Percentiles rank a stretch among this genome's conserved stretches.
Conservation (phyloP, 2,329 filamentous ascomycete species). For the Pyricularia sp. region DNA sequence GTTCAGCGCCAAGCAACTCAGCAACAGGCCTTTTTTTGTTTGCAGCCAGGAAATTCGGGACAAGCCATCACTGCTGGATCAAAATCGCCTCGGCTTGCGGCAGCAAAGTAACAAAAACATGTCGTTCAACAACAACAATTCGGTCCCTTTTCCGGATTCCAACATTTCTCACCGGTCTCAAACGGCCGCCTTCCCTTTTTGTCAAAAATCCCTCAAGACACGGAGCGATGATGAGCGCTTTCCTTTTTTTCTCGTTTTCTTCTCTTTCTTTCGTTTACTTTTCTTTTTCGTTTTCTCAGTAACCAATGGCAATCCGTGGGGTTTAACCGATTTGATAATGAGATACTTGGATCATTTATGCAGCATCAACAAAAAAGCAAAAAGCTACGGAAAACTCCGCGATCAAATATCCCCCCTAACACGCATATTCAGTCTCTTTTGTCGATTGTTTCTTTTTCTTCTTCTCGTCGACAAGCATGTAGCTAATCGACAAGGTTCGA, state of each 20-base stretch:
- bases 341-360: background rate
- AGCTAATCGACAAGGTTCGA: background rate
- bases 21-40: background rate
- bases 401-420: background rate
- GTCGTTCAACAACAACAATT: background rate
- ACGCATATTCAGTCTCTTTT: too few relatives aligned
- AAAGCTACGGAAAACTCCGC: background rate
- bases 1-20: background rate
- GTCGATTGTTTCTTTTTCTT: background rate
- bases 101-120: too few relatives aligned
- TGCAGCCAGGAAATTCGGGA: background rate
- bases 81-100: too few relatives aligned
- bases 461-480: background rate
- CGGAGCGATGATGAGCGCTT: background rate
- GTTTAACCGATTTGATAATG: background rate
- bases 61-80: too few relatives aligned
- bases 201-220: background rate
- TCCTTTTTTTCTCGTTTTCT: too few relatives aligned
- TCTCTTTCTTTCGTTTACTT: too few relatives aligned
- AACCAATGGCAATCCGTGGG: background rate
- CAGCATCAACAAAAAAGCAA: background rate
- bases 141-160: background rate
- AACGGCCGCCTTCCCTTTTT: background rate
- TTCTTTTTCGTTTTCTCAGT: background rate
- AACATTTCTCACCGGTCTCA: background rate